Evolutionary conservation across 2,329 filamentous ascomycete genomes (phyloP).

Genomic region (Colletotrichum nymphaeae): DNA sequence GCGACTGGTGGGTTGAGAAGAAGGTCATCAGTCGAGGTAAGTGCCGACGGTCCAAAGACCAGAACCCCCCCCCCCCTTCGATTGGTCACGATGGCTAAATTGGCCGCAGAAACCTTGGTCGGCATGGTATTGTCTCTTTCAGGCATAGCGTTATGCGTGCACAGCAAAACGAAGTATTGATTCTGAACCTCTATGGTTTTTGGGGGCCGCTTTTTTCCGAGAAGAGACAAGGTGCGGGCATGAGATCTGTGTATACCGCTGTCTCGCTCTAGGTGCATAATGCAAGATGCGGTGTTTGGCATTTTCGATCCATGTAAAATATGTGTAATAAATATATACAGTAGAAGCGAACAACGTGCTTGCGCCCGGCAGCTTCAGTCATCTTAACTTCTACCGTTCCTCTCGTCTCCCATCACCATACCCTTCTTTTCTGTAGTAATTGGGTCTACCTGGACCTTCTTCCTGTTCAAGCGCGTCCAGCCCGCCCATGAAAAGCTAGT

Average conservation of each 20-base stretch:
- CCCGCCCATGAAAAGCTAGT: neutral
- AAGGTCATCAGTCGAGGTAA: conserved; percentile 88
- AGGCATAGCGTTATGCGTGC: conserved; percentile 87
- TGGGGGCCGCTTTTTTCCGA: neutral
- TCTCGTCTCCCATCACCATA: neutral
- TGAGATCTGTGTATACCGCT: neutral
- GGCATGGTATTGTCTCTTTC: conserved; percentile 83
- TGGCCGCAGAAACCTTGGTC: conserved; percentile 77
- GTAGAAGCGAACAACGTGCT: conserved; percentile 1
- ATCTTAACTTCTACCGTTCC: neutral
- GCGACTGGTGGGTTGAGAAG: conserved; percentile 93
- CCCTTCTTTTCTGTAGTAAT: neutral
- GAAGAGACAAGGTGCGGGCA: neutral
- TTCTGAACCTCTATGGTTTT: neutral
- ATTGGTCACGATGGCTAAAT: conserved; percentile 22
- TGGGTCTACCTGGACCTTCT: neutral
- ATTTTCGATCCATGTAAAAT: conserved; percentile 7
- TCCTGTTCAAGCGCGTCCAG: conserved; percentile 10
- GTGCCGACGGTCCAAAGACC: conserved; percentile 40
- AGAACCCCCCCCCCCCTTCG: neutral
- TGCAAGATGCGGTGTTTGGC: neutral
- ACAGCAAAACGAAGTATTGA: conserved; percentile 61
- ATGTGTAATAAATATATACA: neutral
- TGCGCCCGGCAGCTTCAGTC: conserved; percentile 26
- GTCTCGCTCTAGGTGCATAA: neutral